Evolutionary conservation across 176 grass and related monocot genomes (phyloP).

Genomic region (Zea mays): DNA sequence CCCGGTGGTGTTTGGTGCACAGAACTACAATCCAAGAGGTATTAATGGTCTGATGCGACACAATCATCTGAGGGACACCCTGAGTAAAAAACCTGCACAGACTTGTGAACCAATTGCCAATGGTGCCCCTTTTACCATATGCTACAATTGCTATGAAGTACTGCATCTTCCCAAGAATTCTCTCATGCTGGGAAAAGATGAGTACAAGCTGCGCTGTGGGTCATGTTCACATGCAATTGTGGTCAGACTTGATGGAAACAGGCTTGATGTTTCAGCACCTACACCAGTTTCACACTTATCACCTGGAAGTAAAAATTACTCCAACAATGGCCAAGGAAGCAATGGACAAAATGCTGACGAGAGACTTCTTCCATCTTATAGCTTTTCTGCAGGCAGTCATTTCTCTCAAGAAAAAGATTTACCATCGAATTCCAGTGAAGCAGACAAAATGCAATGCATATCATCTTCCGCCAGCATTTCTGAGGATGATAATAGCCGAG

Average conservation of each 20-base stretch:
- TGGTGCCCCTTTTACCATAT: constrained; percentile 85
- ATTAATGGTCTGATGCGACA: constrained; percentile 39
- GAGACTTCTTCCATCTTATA: constrained; percentile 70
- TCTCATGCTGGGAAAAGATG: constrained; percentile 49
- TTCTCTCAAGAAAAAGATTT: constrained; percentile 56
- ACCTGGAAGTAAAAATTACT: constrained; percentile 43
- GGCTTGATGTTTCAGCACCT: constrained; percentile 65
- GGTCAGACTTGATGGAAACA: constrained; percentile 69
- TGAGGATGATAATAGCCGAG: constrained; percentile 53
- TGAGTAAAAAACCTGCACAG: constrained; percentile 53
- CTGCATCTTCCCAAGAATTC: constrained; percentile 71
- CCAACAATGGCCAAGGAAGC: constrained; percentile 41
- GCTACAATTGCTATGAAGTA: constrained; percentile 92
- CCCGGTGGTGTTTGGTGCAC: constrained; percentile 40
- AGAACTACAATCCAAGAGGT: constrained; percentile 48
- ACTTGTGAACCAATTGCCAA: constrained; percentile 70
- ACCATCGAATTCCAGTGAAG: constrained; percentile 52
- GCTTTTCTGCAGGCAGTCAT: constrained; percentile 62
- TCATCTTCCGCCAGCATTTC: constrained; percentile 66
- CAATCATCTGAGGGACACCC: constrained; percentile 48
- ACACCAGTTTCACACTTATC: constrained; percentile 47
- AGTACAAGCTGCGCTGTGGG: constrained; percentile 73
- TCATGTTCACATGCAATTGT: constrained; percentile 73
- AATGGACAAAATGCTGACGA: constrained; percentile 36
- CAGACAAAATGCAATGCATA: constrained; percentile 54